Evolutionary conservation across 106 monocot species (phyloP).

Genomic region (Phalaenopsis aphrodite): DNA sequence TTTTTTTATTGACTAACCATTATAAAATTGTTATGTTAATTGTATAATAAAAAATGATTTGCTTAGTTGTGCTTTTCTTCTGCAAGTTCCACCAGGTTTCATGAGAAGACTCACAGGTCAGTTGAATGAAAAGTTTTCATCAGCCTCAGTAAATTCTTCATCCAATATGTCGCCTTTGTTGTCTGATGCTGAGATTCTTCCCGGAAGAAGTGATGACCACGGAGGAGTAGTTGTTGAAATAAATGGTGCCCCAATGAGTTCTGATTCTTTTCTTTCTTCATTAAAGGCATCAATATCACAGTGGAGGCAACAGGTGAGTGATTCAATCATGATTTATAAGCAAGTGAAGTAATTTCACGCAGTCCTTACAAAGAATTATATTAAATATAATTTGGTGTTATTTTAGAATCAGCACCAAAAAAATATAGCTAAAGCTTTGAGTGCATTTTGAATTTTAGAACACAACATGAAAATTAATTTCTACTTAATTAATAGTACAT

Average conservation of each 20-base stretch:
- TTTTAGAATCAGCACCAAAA: not conserved
- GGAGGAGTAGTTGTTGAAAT: constrained; percentile 76
- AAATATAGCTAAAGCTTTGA: not conserved
- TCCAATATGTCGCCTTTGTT: constrained; percentile 11
- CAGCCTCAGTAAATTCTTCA: constrained; percentile 24
- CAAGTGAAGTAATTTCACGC: not conserved
- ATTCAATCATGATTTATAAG: not conserved
- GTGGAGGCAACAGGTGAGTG: constrained; percentile 65
- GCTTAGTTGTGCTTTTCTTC: constrained; percentile 2
- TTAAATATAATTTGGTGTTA: not conserved
- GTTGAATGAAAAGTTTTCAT: constrained; percentile 12
- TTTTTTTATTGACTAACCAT: not conserved
- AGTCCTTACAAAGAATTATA: not conserved
- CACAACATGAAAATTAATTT: not conserved
- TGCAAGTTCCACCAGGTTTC: constrained; percentile 5
- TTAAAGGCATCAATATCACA: constrained; percentile 45
- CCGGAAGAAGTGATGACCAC: constrained; percentile 51
- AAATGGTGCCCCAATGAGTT: constrained; percentile 38
- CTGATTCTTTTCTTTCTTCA: constrained; percentile 40
- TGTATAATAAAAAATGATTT: not conserved
- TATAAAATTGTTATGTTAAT: not conserved
- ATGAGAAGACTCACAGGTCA: constrained; percentile 1
- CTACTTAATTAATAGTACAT: not conserved
- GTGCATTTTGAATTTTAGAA: not conserved
- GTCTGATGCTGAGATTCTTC: constrained; percentile 13